Evolutionary conservation across 140 eudicot genomes (phyloP).

Genomic region (Anethum foeniculum): DNA sequence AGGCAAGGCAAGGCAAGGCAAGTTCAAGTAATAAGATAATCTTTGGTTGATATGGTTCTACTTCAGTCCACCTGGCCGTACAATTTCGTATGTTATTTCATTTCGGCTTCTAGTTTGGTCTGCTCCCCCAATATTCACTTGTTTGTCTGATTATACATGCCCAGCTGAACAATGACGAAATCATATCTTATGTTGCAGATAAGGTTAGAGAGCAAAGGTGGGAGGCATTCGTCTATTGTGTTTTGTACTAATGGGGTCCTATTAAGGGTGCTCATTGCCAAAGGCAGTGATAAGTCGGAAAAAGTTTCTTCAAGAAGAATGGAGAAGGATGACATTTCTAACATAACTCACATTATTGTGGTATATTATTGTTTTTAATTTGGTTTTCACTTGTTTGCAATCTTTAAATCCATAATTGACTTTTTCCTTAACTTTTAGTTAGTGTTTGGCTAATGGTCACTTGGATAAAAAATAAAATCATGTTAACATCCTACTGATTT

Average conservation of each 20-base stretch:
- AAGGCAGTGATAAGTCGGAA: conserved; percentile 36
- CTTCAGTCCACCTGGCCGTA: not conserved
- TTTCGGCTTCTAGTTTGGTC: not conserved
- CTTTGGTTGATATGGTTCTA: not conserved
- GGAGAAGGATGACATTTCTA: conserved; percentile 39
- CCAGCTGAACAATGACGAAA: not conserved
- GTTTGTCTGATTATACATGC: not conserved
- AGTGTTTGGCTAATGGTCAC: not conserved
- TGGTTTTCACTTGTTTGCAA: not conserved
- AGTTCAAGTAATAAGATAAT: not conserved
- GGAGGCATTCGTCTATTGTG: conserved; percentile 72
- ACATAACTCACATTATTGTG: conserved; percentile 90
- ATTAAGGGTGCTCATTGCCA: conserved; percentile 69
- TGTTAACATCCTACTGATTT: not conserved
- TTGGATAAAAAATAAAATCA: not conserved
- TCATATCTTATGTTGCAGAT: conserved; percentile 40
- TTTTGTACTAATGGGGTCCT: conserved; percentile 93
- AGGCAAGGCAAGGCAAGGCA: not conserved
- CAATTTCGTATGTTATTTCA: not conserved
- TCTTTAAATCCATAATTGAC: not conserved
- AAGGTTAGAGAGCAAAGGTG: conserved; percentile 90
- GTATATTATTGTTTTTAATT: conserved; percentile 26
- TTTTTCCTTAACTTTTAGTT: not conserved
- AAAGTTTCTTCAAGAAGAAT: conserved; percentile 26
- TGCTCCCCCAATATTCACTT: not conserved